These are phyloP conservation scores for Umbilicus rupestris DNA, from an alignment of 164 flowering plant genomes.

Conservation along the genomic window DNA sequence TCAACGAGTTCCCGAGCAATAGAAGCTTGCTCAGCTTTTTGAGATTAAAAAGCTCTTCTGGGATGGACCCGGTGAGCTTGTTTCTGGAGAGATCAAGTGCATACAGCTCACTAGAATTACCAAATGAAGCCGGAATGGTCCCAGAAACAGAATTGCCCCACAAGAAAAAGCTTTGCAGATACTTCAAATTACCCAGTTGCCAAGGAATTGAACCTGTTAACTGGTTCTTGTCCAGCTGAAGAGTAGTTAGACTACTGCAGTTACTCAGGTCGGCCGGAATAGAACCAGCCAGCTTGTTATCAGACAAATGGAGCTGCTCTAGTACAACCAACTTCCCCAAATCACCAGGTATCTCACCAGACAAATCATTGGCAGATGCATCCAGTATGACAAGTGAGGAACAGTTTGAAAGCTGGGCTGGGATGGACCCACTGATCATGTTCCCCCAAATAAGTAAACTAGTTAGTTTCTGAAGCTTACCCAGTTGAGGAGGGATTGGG, in stretches of 20 bases:
- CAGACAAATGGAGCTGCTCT: constrained; percentile 85
- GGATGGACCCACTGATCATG: constrained; percentile 54
- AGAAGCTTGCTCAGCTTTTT: constrained; percentile 87
- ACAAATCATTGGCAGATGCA: constrained; percentile 61
- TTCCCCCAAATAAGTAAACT: constrained; percentile 91
- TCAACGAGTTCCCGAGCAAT: constrained; percentile 66
- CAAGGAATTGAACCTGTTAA: constrained; percentile 71
- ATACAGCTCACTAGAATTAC: constrained; percentile 70
- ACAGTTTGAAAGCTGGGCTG: constrained; percentile 67
- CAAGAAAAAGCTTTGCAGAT: constrained; percentile 71
- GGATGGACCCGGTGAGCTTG: constrained; percentile 74
- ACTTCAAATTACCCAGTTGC: constrained; percentile 66
- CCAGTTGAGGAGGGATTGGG: constrained; percentile 59
- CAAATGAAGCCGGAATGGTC: constrained; percentile 67
- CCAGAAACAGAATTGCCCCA: constrained; percentile 91
- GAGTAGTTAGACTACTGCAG: constrained; percentile 65
- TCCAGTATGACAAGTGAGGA: constrained; percentile 78
- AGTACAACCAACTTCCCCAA: constrained; percentile 57
- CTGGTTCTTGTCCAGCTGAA: constrained; percentile 86
- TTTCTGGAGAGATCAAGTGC: constrained; percentile 85
- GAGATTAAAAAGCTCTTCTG: constrained; percentile 75
- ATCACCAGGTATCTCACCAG: constrained; percentile 75
- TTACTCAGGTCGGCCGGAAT: constrained; percentile 75
- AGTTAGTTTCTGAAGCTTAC: constrained; percentile 70
- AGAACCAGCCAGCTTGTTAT: constrained; percentile 56